Conservation (phyloP, 2,329 filamentous ascomycete genomes). For the Botryotinia globosa region DNA sequence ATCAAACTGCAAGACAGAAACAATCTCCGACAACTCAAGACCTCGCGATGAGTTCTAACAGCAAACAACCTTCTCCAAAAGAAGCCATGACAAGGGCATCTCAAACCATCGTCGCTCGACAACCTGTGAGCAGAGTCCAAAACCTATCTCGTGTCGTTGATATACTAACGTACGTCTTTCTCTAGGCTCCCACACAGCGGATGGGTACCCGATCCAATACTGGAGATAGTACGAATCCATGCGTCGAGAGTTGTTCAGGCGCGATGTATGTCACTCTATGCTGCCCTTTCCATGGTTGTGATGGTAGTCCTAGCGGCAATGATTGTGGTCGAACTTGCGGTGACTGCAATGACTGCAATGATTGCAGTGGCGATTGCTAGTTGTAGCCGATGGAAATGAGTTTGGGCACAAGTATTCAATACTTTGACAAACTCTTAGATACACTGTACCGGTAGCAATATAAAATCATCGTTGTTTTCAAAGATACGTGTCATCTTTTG, state of each 20-base stretch:
- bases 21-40: background rate
- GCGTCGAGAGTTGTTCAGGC: rapidly evolving
- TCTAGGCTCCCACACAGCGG: background rate
- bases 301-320: background rate
- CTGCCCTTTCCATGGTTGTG: background rate
- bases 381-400: background rate
- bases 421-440: background rate
- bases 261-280: rapidly evolving
- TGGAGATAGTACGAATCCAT: rapidly evolving
- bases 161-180: background rate
- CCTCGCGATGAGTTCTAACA: background rate
- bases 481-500: background rate
- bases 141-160: background rate
- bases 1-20: background rate
- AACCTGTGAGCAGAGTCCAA: background rate
- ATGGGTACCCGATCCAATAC: background rate
- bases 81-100: background rate
- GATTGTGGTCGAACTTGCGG: background rate
- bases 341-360: background rate
- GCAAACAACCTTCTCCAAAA: background rate
- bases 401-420: background rate
- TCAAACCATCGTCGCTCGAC: background rate
- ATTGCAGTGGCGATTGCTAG: background rate
- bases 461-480: background rate
- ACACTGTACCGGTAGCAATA: too few species aligned